Base-by-base conservation (phyloP, 2,329 filamentous ascomycete species). In the Thelonectria blattea region DNA sequence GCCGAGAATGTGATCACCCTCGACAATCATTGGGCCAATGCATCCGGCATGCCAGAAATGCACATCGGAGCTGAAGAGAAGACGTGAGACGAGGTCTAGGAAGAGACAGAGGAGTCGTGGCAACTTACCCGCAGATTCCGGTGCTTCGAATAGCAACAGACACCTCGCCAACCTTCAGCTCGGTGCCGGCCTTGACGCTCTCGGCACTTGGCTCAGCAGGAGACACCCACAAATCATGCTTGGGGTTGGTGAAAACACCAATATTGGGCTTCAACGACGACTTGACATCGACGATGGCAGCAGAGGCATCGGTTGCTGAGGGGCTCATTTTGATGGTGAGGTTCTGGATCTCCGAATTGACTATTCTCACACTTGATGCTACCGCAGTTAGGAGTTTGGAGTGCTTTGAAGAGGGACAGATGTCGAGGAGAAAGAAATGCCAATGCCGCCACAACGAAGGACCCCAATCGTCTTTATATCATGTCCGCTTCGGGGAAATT, bases 1-100 rank as follows among this genome's bases (percentile, higher is more conserved):
- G 67, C 94, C 94, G 18, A 98, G 88, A 72, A 97, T 93, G 77
- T 97, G 94, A 72, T 93, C 90, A 72, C 85, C 91, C 68, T 85
- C 85, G 49, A 98, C 94, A 65, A 97, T 89, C 93, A 97, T 97
- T 68, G 93, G 93, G 27, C 94, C 94, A 74, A 98, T 98, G 80
- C 91, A 91, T 67, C 94, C 94, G 51, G 91, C 90, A 75, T 96
- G 92, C 94, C 94, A 98, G 82, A 98, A 98, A 80, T 98, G 94
- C 58, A 98, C 89, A 77, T 97, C 93, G 62, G 92, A 96, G 59
- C 91, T 94, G 42, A 53, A 41, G 49, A 42, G 14, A 15, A 18
- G 60, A 15, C 56, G 63, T 55, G 45, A 32, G 41, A n/a, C 24
- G 32, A 63, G 18, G 60, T 47, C 37, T 37, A 49, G 56, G 39